Conservation (phyloP, 2,329 filamentous ascomycete species). For the Pseudogymnoascus sp. region DNA sequence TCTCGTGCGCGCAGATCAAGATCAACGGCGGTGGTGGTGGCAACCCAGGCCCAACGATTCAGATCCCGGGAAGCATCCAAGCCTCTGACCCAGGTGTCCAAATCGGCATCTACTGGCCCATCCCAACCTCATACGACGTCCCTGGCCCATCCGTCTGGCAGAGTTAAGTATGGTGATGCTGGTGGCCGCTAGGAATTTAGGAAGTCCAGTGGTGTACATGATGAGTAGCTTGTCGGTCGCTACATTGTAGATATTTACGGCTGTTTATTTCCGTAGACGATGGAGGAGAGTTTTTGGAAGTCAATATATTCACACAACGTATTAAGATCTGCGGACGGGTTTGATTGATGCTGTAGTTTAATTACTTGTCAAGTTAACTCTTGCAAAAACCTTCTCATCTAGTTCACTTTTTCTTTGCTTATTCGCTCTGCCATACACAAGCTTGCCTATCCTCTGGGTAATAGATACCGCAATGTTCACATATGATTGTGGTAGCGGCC, state of each 20-base stretch:
- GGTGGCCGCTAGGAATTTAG: neutral
- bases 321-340: neutral
- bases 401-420: too few species aligned
- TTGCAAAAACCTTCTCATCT: too few species aligned
- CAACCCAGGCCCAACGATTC: conserved; percentile 19
- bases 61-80: conserved; percentile 22
- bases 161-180: neutral
- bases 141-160: conserved; percentile 31
- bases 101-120: conserved; percentile 12
- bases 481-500: too few species aligned
- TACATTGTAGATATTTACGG: too few species aligned
- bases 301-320: neutral
- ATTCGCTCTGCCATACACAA: too few species aligned
- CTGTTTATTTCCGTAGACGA: neutral
- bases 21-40: conserved; percentile 20
- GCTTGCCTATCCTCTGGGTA: too few species aligned
- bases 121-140: conserved; percentile 30
- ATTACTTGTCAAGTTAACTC: too few species aligned
- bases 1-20: conserved; percentile 21
- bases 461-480: too few species aligned
- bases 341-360: neutral
- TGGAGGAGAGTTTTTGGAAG: neutral
- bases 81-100: conserved; percentile 22
- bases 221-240: too few species aligned
- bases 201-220: too few species aligned